These are phyloP conservation scores for Hymenoscyphus linearis DNA, from an alignment of 2,329 filamentous ascomycete species.

Conservation along the genomic window DNA sequence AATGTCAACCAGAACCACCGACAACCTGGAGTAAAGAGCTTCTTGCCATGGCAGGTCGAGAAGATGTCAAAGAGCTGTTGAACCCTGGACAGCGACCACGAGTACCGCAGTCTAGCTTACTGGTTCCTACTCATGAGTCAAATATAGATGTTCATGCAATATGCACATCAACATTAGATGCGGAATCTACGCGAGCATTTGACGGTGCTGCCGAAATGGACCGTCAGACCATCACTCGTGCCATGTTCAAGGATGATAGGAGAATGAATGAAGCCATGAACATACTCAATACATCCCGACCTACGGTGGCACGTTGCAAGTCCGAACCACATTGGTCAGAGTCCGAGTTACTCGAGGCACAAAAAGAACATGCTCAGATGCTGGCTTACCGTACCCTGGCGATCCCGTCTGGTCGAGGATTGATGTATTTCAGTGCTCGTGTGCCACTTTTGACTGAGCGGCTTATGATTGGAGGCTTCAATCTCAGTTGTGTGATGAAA, in stretches of 20 bases:
- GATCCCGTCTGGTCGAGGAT: constrained; percentile 77
- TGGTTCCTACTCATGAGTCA: constrained; percentile 56
- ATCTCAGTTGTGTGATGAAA: constrained; percentile 84
- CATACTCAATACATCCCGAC: constrained; percentile 78
- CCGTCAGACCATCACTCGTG: constrained; percentile 72
- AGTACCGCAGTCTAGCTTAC: constrained; percentile 22
- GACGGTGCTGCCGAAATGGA: constrained; percentile 81
- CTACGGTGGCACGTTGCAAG: constrained; percentile 72
- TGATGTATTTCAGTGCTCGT: constrained; percentile 83
- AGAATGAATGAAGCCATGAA: constrained; percentile 80
- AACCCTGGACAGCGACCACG: constrained; percentile 38
- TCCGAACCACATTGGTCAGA: constrained; percentile 76
- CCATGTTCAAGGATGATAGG: constrained; percentile 88
- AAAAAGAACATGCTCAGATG: constrained; percentile 83
- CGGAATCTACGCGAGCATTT: constrained; percentile 53
- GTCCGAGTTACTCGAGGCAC: constrained; percentile 80
- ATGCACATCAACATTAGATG: constrained; percentile 57
- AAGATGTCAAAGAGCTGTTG: constrained; percentile 70
- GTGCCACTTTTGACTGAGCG: constrained; percentile 89
- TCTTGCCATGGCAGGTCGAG: constrained; percentile 70
- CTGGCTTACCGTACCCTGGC: constrained; percentile 84
- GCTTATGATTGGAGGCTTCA: constrained; percentile 84
- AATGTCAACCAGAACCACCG: constrained; percentile 78
- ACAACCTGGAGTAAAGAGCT: constrained; percentile 67
- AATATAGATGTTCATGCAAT: constrained; percentile 74